These are phyloP conservation scores for Ilex paraguariensis DNA, from an alignment of 305 asterid species.

Conservation along the genomic window DNA sequence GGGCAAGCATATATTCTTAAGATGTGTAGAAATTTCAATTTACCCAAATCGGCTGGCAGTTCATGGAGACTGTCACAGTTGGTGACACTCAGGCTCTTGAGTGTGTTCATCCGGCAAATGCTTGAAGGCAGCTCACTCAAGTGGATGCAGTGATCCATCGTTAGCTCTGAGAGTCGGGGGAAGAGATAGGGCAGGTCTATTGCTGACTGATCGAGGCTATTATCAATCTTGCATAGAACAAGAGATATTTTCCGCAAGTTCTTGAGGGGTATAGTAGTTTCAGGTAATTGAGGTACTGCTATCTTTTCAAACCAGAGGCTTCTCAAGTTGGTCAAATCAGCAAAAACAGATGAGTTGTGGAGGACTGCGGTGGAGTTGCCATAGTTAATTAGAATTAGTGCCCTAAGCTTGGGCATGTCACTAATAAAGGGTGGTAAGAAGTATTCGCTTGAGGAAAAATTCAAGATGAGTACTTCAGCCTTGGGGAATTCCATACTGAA, in stretches of 20 bases:
- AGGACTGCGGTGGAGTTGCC: constrained; percentile 44
- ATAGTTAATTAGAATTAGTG: constrained; percentile 69
- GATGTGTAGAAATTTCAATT: constrained; percentile 39
- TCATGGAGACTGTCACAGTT: constrained; percentile 74
- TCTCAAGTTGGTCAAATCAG: constrained; percentile 54
- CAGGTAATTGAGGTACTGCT: constrained; percentile 52
- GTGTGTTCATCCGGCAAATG: constrained; percentile 52
- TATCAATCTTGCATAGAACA: constrained; percentile 55
- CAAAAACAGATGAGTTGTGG: constrained; percentile 54
- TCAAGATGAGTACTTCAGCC: constrained; percentile 77
- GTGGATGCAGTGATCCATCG: constrained; percentile 87
- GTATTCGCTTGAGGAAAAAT: constrained; percentile 56
- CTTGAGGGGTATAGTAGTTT: constrained; percentile 49
- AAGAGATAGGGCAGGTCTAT: constrained; percentile 54
- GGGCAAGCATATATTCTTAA: constrained; percentile 75
- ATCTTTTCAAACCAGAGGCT: constrained; percentile 91
- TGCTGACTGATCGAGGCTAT: constrained; percentile 34
- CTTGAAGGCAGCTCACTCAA: constrained; percentile 49
- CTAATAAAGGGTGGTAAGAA: constrained; percentile 69
- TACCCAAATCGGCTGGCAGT: constrained; percentile 57
- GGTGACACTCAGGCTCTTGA: constrained; percentile 65
- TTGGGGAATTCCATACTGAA: constrained; percentile 69
- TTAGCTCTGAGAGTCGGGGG: constrained; percentile 75
- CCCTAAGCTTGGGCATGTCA: constrained; percentile 77
- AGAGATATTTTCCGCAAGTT: constrained; percentile 60